phyloP scores from a whole-genome alignment of 306 rosid genomes.

The Casuarina equisetifolia region DNA sequence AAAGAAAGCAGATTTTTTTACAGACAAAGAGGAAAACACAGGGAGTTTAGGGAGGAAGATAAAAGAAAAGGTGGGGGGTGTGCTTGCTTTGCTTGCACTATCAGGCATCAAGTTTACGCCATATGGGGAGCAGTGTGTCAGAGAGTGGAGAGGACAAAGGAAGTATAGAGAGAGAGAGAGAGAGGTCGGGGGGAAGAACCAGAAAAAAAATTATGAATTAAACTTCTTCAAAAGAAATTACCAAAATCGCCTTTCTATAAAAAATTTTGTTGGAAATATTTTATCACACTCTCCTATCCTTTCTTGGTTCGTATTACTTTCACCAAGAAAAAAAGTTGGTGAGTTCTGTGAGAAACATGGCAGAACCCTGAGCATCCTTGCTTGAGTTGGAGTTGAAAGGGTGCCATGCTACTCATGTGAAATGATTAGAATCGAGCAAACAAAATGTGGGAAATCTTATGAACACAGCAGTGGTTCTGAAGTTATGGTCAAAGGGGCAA shows the following conservation, averaged over 20 bases:
- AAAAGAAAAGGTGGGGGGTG: slow-evolving; percentile 33
- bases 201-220: slow-evolving; percentile 17
- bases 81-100: slow-evolving; percentile 77
- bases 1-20: slow-evolving; percentile 40
- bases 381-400: background rate
- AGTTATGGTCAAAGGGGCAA: slow-evolving; percentile 1
- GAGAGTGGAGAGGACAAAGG: slow-evolving; percentile 50
- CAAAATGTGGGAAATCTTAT: slow-evolving; percentile 7
- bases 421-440: background rate
- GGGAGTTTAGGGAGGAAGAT: slow-evolving; percentile 26
- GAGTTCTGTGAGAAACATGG: background rate
- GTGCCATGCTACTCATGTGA: slow-evolving; percentile 1
- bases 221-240: slow-evolving; percentile 2
- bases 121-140: slow-evolving; percentile 55
- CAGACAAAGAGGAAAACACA: slow-evolving; percentile 39
- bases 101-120: slow-evolving; percentile 73
- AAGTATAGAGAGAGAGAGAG: slow-evolving; percentile 19
- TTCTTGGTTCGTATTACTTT: background rate
- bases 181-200: slow-evolving; percentile 8
- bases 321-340: background rate
- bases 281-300: background rate
- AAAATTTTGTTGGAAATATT: too few relatives aligned
- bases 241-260: slow-evolving; percentile 9
- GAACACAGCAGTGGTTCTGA: background rate
- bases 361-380: background rate